These are phyloP conservation scores for Beauveria scarabaeidicola DNA, from an alignment of 2,329 filamentous ascomycete genomes.

Conservation along the genomic window DNA sequence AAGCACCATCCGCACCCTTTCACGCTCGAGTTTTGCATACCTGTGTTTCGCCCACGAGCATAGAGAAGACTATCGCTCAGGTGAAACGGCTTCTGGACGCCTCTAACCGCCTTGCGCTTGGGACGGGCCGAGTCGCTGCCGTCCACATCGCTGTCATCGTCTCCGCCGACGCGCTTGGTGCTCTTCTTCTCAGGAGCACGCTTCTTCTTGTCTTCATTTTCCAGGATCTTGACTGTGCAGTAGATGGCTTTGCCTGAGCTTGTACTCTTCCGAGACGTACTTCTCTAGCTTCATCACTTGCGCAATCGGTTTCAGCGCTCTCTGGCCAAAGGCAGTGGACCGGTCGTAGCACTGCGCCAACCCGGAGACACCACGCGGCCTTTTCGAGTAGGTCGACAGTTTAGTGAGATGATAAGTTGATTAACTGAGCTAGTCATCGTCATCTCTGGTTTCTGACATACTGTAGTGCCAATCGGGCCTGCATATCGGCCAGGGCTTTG, in stretches of 20 bases:
- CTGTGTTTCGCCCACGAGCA: constrained; percentile 52
- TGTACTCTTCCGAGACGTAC: background rate
- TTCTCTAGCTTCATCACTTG: background rate
- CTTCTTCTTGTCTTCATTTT: constrained; percentile 48
- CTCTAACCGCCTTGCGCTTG: constrained; percentile 78
- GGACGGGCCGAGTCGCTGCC: constrained; percentile 46
- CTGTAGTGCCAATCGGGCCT: background rate
- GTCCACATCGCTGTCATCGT: constrained; percentile 72
- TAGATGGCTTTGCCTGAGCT: no score
- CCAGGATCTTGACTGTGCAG: no score
- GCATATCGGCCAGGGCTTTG: background rate
- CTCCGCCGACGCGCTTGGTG: constrained; percentile 62
- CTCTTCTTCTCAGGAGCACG: constrained; percentile 63
- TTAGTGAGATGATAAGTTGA: background rate
- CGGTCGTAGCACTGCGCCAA: background rate
- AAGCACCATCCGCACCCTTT: no score
- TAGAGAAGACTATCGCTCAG: constrained; percentile 62
- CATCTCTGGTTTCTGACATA: background rate
- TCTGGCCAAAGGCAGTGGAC: background rate
- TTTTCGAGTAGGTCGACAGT: background rate
- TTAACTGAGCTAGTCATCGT: no score
- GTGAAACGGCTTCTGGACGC: constrained; percentile 81
- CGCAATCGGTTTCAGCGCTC: no score
- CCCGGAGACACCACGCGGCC: background rate
- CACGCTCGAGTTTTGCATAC: constrained; percentile 31